Evolutionary conservation across 306 rosid genomes (phyloP).

Genomic region (Prunus persica): Prunus_persica_NCBIv2 NC_034016.1:22516001-22516500

Average conservation of each 20-base stretch:
- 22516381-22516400: background rate
- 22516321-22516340: background rate
- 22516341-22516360: background rate
- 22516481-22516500: background rate
- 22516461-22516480: background rate
- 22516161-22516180: conserved; percentile 76
- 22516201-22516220: conserved; percentile 10
- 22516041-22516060: conserved; percentile 9
- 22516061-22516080: background rate
- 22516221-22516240: background rate
- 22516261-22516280: background rate
- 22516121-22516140: conserved; percentile 71
- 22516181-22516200: conserved; percentile 27
- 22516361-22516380: background rate
- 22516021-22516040: background rate
- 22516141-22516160: conserved; percentile 57
- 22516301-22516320: background rate
- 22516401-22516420: too few relatives aligned
- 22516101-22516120: conserved; percentile 58
- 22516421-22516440: too few relatives aligned
- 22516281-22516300: background rate
- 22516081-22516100: conserved; percentile 53
- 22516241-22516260: background rate
- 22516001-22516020: background rate
- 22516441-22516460: background rate